phyloP scores from a whole-genome alignment of 2,329 filamentous ascomycete genomes.

The Trichoderma guizhouense region DNA sequence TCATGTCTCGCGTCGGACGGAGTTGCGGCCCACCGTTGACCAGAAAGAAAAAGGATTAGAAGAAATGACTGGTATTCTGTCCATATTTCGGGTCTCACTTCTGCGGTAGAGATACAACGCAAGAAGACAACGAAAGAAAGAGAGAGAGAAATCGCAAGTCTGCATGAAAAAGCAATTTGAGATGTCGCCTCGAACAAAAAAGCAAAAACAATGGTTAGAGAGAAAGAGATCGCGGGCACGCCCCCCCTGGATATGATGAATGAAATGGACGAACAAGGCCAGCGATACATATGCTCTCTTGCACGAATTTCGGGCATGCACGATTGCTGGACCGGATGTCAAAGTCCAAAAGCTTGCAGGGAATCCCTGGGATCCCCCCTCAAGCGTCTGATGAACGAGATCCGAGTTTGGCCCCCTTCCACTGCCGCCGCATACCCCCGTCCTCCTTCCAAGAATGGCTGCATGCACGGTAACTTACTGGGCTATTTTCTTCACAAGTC shows the following conservation, averaged over 20 bases:
- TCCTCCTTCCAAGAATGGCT: conserved; percentile 49
- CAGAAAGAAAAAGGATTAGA: not conserved
- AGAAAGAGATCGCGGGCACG: not conserved
- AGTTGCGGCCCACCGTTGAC: not conserved
- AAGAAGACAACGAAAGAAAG: not conserved
- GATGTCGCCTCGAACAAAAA: not conserved
- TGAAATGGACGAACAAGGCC: conserved; percentile 3
- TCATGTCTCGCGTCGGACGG: conserved; percentile 17
- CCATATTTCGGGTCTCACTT: conserved; percentile 6
- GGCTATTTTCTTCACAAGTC: conserved; percentile 21
- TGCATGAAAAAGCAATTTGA: conserved; percentile 6
- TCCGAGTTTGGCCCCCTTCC: conserved; percentile 17
- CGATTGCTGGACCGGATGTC: conserved; percentile 8
- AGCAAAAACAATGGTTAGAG: not conserved
- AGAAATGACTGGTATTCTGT: not conserved
- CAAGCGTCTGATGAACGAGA: conserved; percentile 19
- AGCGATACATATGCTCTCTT: not conserved
- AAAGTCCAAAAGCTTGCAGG: conserved; percentile 14
- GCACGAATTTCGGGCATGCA: conserved; percentile 3
- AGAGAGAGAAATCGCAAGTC: not conserved
- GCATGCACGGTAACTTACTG: conserved; percentile 36
- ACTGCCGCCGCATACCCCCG: conserved; percentile 11
- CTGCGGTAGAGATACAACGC: not conserved
- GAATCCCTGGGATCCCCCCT: conserved; percentile 16
- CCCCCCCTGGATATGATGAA: conserved; percentile 7